These are phyloP conservation scores for Arabidopsis lyrata DNA, from an alignment of 441 rosid genomes.

Conservation along the genomic window DNA sequence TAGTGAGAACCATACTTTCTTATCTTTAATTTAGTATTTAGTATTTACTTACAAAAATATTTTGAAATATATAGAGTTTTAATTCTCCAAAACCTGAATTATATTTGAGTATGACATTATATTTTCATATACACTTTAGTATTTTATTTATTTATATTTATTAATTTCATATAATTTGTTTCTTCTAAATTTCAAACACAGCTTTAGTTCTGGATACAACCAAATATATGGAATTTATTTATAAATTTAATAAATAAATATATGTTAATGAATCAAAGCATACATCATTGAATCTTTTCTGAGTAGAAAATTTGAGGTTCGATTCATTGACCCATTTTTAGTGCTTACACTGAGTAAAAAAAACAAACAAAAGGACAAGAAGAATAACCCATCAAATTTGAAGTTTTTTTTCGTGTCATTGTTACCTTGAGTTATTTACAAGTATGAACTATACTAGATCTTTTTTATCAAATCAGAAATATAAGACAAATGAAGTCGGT, in stretches of 20 bases:
- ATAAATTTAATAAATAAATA: not conserved
- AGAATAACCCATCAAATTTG: slow-evolving; percentile 13
- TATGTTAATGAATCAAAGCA: slow-evolving; percentile 12
- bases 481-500: slow-evolving; percentile 38
- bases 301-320: not conserved
- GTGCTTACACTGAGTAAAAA: slow-evolving; percentile 17
- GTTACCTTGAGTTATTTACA: not conserved
- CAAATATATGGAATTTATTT: not conserved
- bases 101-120: not conserved
- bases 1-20: slow-evolving; percentile 7
- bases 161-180: too few species aligned
- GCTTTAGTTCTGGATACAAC: not conserved
- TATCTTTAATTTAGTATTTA: not conserved
- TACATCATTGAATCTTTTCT: slow-evolving; percentile 20
- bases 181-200: too few species aligned
- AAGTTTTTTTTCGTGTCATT: not conserved
- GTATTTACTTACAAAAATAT: not conserved
- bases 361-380: slow-evolving; percentile 16
- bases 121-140: too few species aligned
- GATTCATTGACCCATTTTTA: slow-evolving; percentile 23
- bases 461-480: slow-evolving; percentile 5
- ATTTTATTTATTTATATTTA: too few species aligned
- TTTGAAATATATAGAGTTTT: not conserved
- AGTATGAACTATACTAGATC: not conserved
- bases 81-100: not conserved